phyloP scores from a whole-genome alignment of 2,329 filamentous ascomycete species.

The Pseudonectria foliicola region DNA sequence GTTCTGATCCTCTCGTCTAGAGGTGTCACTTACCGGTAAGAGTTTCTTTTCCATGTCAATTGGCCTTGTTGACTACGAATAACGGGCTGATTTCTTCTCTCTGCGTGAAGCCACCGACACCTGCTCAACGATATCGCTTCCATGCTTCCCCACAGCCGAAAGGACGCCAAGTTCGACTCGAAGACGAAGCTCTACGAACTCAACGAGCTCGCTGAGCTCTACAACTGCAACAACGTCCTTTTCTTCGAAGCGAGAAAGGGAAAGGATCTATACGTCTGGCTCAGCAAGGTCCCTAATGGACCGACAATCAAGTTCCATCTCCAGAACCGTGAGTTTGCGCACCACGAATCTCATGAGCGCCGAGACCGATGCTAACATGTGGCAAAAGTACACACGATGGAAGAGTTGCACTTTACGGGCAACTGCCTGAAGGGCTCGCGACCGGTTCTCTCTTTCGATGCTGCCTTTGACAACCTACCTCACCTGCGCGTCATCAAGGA shows the following conservation, averaged over 20 bases:
- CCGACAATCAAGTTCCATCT: conserved; percentile 62
- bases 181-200: conserved; percentile 82
- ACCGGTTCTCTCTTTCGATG: conserved; percentile 87
- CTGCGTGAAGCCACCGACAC: conserved; percentile 68
- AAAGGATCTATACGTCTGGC: conserved; percentile 90
- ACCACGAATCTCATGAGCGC: not conserved
- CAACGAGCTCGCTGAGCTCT: conserved; percentile 68
- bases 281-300: conserved; percentile 76
- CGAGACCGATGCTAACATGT: conserved; percentile 14
- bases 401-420: conserved; percentile 91
- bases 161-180: conserved; percentile 94
- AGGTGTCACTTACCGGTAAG: conserved; percentile 80
- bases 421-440: conserved; percentile 94
- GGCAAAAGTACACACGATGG: conserved; percentile 86
- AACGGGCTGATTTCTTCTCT: conserved; percentile 10
- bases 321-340: conserved; percentile 55
- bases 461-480: conserved; percentile 72
- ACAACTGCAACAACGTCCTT: conserved; percentile 90
- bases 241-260: conserved; percentile 95
- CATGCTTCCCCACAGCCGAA: conserved; percentile 84
- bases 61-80: conserved; percentile 3
- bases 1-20: conserved; percentile 87
- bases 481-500: conserved; percentile 82
- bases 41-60: conserved; percentile 1
- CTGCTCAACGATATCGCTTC: conserved; percentile 81